These are phyloP conservation scores for Sphaceloma murrayae DNA, from an alignment of 2,329 filamentous ascomycete genomes.

Conservation along the genomic window DNA sequence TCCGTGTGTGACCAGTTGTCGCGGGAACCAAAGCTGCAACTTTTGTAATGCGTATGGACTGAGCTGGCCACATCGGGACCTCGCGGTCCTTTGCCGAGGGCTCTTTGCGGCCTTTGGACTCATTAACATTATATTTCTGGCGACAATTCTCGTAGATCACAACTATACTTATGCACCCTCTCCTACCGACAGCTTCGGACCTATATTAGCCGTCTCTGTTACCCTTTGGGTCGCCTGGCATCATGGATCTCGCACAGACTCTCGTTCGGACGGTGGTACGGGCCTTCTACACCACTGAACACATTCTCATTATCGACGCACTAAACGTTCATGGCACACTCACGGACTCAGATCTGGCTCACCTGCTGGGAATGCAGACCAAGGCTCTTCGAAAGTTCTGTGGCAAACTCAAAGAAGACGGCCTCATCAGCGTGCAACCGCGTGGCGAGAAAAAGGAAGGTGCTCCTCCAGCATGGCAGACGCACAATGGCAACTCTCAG, in stretches of 20 bases:
- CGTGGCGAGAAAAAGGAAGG: conserved; percentile 30
- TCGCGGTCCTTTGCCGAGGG: conserved; percentile 2
- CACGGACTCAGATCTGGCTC: conserved; percentile 77
- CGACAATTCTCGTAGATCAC: no score
- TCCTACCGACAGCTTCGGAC: no score
- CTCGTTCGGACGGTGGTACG: conserved; percentile 79
- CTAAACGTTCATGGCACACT: conserved; percentile 64
- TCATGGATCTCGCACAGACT: conserved; percentile 57
- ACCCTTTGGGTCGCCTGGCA: conserved; percentile 9
- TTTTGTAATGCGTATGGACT: not conserved
- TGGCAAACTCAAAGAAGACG: conserved; percentile 73
- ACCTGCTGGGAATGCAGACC: conserved; percentile 77
- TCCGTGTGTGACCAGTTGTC: not conserved
- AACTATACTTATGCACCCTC: no score
- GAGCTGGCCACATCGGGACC: not conserved
- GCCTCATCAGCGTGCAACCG: conserved; percentile 71
- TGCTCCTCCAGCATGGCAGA: conserved; percentile 21
- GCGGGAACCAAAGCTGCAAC: not conserved
- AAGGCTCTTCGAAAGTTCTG: conserved; percentile 89
- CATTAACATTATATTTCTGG: conserved; percentile 2
- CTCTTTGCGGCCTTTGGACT: not conserved
- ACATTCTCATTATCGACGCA: conserved; percentile 74
- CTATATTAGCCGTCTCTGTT: not conserved
- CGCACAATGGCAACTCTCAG: conserved; percentile 18
- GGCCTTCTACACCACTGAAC: conserved; percentile 76